Evolutionary conservation across 1,284 basidiomycete species (phyloP).

Genomic region (Fistulina hepatica): DNA sequence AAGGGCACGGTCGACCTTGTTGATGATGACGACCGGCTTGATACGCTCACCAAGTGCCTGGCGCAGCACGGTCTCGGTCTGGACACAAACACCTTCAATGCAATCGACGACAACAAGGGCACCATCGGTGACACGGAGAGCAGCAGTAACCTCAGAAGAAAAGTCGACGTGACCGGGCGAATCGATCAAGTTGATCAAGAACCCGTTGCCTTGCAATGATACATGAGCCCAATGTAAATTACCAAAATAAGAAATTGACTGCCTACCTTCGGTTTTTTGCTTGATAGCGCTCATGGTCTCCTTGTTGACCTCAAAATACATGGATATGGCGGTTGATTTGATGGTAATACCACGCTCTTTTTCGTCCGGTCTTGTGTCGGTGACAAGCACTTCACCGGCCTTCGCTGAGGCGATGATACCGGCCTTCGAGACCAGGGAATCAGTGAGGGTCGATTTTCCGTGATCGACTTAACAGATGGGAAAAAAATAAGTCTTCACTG

Average conservation of each 20-base stretch:
- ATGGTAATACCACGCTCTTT: constrained; percentile 99
- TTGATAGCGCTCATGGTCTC: constrained; percentile 80
- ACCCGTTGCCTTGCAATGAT: constrained; percentile 86
- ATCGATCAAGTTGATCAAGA: constrained; percentile 99
- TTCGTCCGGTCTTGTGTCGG: constrained; percentile 96
- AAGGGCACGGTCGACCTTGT: constrained; percentile 99
- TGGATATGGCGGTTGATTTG: constrained; percentile 99
- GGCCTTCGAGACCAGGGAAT: constrained; percentile 98
- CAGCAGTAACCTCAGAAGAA: constrained; percentile 99
- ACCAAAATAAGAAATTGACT: too few species aligned
- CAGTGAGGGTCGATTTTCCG: constrained; percentile 99
- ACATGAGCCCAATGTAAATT: too few species aligned
- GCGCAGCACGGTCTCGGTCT: constrained; percentile 98
- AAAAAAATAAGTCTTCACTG: too few species aligned
- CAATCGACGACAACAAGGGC: constrained; percentile 95
- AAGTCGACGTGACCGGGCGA: constrained; percentile 99
- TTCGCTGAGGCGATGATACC: constrained; percentile 97
- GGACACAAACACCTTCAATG: constrained; percentile 99
- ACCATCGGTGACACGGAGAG: constrained; percentile 98
- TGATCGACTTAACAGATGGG: constrained; percentile 72
- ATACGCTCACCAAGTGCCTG: constrained; percentile 95
- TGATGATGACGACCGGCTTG: constrained; percentile 98
- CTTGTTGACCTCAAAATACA: constrained; percentile 97
- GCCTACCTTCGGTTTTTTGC: constrained; percentile 93
- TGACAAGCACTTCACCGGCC: constrained; percentile 96